Evolutionary conservation across 805 yeast genomes (phyloP).

Genomic region (Saccharomycopsis sp.): DNA sequence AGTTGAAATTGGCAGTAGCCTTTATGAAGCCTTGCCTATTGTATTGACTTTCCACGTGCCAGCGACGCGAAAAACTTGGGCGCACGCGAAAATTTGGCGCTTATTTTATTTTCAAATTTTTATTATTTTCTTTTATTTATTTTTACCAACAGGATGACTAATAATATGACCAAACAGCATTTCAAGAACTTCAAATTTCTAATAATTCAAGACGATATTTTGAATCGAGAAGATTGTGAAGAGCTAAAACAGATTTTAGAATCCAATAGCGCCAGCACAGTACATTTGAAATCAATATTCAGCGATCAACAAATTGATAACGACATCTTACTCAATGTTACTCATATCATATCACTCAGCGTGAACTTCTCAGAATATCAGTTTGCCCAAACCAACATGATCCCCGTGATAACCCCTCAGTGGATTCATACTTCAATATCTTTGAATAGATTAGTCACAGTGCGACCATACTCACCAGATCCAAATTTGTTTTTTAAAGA

Average conservation of each 20-base stretch:
- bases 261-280: constrained; percentile 25
- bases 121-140: no score
- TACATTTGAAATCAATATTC: constrained; percentile 23
- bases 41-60: no score
- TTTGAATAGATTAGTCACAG: constrained; percentile 38
- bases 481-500: constrained; percentile 57
- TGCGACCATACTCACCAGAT: constrained; percentile 64
- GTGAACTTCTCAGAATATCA: constrained; percentile 46
- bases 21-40: no score
- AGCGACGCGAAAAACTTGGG: no score
- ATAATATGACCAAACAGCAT: constrained; percentile 9
- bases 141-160: not conserved
- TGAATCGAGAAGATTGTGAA: constrained; percentile 19
- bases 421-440: constrained; percentile 52
- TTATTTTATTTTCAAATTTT: no score
- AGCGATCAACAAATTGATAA: constrained; percentile 23
- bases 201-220: constrained; percentile 22
- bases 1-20: no score
- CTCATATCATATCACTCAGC: constrained; percentile 48
- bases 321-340: constrained; percentile 24
- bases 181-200: constrained; percentile 25
- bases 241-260: constrained; percentile 23
- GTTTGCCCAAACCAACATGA: constrained; percentile 43
- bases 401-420: constrained; percentile 55
- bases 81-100: no score